Percentiles rank a stretch among this genome's conserved stretches.
phyloP scores from a whole-genome alignment of 73 alveolate genomes.

The Paramecium sonneborni region DNA sequence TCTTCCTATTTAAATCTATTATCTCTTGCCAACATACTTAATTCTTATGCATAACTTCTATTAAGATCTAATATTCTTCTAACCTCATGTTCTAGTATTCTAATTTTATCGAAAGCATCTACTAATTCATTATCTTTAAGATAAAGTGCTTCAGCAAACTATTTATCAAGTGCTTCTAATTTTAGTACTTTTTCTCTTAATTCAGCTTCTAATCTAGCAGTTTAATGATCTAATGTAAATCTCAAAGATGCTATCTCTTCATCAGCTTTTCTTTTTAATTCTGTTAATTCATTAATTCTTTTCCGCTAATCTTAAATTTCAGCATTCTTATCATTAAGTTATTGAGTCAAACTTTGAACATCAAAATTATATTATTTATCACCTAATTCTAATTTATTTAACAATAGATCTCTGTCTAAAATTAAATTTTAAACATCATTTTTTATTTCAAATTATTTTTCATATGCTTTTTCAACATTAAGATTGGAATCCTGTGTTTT shows the following conservation, averaged over 20 bases:
- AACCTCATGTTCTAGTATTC: conserved; percentile 35
- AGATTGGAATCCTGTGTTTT: neutral
- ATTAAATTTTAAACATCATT: conserved; percentile 58
- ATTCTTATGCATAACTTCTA: conserved; percentile 47
- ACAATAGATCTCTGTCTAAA: conserved; percentile 47
- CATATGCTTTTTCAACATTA: conserved; percentile 7
- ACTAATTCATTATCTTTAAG: conserved; percentile 48
- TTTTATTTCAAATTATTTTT: conserved; percentile 4
- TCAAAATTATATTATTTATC: conserved; percentile 61
- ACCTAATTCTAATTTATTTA: conserved; percentile 58
- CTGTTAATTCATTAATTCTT: conserved; percentile 56
- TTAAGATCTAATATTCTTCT: conserved; percentile 34
- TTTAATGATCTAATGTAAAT: conserved; percentile 54
- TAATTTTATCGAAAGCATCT: conserved; percentile 50
- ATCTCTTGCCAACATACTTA: conserved; percentile 38
- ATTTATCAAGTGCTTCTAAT: conserved; percentile 58
- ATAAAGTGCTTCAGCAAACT: conserved; percentile 43
- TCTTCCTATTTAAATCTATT: conserved; percentile 53
- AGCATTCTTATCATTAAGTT: conserved; percentile 63
- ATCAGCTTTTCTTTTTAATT: conserved; percentile 57
- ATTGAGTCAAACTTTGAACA: conserved; percentile 40
- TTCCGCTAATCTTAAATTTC: conserved; percentile 55
- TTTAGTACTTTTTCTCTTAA: conserved; percentile 58
- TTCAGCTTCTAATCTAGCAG: conserved; percentile 58
- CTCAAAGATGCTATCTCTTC: conserved; percentile 64